Evolutionary conservation across 768 basidiomycete species (phyloP), one percentile per base, ranked within the genome.

Genomic region (Gloeophyllum trabeum): DNA sequence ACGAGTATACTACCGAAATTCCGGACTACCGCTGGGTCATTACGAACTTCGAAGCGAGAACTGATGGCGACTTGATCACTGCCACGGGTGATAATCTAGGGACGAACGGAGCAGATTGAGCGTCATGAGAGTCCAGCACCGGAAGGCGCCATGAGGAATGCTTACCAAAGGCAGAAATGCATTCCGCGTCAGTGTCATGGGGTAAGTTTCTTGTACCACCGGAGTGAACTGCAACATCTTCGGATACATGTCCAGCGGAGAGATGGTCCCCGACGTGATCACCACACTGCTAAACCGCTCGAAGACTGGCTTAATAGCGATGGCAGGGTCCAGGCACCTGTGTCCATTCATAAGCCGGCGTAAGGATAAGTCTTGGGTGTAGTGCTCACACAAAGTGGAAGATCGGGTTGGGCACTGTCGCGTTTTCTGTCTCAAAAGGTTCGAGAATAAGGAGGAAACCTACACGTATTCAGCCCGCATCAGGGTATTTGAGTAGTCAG

Each of bases 201-300:
- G 77, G 63, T 99, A 99, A 1, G 87, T 89, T 61, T 97, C 93
- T 64, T 92, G 87, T 4, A 97, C 87, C 16, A 94, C 92, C 2
- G 96, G 93, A 14, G 88, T 89, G 61, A 99, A 99, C 51, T 92
- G 90, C 23, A 99, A 71, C 88, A 99, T 99, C 64, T 98, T 99
- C 10, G 96, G 96, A 60, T 99, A 99, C 96, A 99, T 99, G 62
- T 99, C 96, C 44, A 99, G 63, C 2, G 96, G 96, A 1, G 93
- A 97, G 52, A 99, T 91, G 7, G 96, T 99, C 52, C 96, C 96
- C 3, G 92, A 97, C 0, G 96, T 99, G 58, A 99, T 99, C 48
- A 99, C 91, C 18, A 99, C 96, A 47, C 86, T 90, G 58, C 89
- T 93, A 58, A 98, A 99, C 23, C 92, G 85, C 55, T 99, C 96